Percentiles rank a stretch among this genome's conserved stretches.
Evolutionary conservation across 208 protist species (phyloP).

Genomic region (Entamoeba moshkovskii): DNA sequence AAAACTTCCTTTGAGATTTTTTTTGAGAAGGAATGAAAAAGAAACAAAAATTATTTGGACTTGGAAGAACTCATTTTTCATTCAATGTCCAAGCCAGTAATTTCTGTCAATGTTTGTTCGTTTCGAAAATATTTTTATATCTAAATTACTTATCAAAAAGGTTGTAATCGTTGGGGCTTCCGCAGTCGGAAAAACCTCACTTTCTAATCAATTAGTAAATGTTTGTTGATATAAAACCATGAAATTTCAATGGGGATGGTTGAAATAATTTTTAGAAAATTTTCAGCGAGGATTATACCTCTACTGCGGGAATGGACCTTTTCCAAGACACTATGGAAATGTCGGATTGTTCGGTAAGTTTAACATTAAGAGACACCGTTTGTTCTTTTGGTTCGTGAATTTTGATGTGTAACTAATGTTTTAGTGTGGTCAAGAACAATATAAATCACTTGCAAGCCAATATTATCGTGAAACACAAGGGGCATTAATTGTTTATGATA

Average conservation of each 20-base stretch:
- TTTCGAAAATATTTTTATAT: no score
- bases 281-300: neutral
- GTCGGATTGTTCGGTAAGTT: neutral
- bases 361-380: neutral
- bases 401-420: neutral
- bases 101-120: no score
- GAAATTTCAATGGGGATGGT: no score
- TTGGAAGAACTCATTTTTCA: no score
- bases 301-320: neutral
- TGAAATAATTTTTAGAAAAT: no score
- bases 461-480: neutral
- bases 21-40: no score
- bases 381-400: neutral
- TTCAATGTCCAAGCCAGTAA: no score
- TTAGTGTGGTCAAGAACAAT: neutral
- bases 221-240: no score
- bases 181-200: neutral
- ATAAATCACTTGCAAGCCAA: neutral
- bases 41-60: no score
- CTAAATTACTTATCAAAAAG: no score
- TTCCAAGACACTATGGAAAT: neutral
- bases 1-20: no score
- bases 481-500: conserved; percentile 13
- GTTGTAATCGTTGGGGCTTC: neutral
- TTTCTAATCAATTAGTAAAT: neutral